Conservation (phyloP, 192 early-diverging fungal genomes). For the Umbelopsis sp. region DNA sequence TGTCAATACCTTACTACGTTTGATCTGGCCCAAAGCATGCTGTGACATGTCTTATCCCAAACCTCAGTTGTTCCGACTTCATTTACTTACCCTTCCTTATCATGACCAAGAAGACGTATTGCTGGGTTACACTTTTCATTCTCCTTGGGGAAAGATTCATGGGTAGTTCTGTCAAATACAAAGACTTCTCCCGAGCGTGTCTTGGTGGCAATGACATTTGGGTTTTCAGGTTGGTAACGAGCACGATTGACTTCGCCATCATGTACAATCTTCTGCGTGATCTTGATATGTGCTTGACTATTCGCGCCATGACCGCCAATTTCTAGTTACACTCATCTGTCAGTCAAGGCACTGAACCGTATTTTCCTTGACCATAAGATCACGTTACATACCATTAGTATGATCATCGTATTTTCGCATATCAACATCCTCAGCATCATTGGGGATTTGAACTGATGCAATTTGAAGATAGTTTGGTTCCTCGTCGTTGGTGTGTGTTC, state of each 20-base stretch:
- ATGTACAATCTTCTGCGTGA: conserved; percentile 94
- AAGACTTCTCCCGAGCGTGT: conserved; percentile 91
- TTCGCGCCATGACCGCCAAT: conserved; percentile 71
- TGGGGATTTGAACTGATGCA: conserved; percentile 73
- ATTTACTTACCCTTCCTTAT: conserved; percentile 81
- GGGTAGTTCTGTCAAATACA: conserved; percentile 94
- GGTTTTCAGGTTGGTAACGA: conserved; percentile 96
- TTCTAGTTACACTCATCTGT: conserved; percentile 61
- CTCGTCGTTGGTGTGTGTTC: conserved; percentile 95
- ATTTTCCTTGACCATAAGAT: not conserved
- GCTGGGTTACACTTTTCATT: conserved; percentile 85
- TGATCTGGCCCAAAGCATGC: not conserved
- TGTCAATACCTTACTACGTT: not conserved
- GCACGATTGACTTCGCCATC: conserved; percentile 98
- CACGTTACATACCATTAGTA: conserved; percentile 59
- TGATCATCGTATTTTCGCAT: conserved; percentile 45
- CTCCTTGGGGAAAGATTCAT: conserved; percentile 75
- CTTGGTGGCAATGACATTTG: conserved; percentile 95
- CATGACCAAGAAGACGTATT: conserved; percentile 83
- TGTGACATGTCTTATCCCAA: no score
- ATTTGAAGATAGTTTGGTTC: conserved; percentile 98
- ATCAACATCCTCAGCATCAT: conserved; percentile 19
- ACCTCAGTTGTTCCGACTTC: no score
- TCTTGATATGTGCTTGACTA: conserved; percentile 70
- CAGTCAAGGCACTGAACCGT: not conserved